These are phyloP conservation scores for Leucocoprinus sp. DNA, from an alignment of 768 basidiomycete genomes.

Conservation along the genomic window DNA sequence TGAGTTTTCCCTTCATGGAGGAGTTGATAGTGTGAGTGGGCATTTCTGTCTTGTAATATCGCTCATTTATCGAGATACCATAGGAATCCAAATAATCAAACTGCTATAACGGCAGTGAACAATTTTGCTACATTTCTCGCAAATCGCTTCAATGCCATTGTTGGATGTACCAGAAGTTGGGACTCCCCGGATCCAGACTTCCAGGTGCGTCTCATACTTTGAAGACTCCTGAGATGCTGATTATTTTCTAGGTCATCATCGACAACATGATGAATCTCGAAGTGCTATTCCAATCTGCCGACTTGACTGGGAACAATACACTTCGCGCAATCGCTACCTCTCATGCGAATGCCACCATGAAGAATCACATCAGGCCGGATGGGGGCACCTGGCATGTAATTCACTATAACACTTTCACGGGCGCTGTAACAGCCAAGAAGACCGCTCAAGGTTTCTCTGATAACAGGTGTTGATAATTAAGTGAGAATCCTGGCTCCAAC, in stretches of 20 bases:
- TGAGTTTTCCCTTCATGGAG: constrained; percentile 60
- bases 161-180: constrained; percentile 69
- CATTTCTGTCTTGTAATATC: neutral
- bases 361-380: constrained; percentile 57
- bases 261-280: constrained; percentile 81
- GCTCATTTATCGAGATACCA: neutral
- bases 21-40: constrained; percentile 48
- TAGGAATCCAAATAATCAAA: constrained; percentile 50
- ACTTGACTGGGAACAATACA: constrained; percentile 52
- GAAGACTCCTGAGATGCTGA: neutral
- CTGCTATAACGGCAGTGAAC: constrained; percentile 47
- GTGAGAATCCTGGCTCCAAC: neutral
- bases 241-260: constrained; percentile 46
- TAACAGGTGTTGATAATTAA: constrained; percentile 18
- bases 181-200: constrained; percentile 52
- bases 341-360: constrained; percentile 61
- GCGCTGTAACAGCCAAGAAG: constrained; percentile 43
- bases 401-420: constrained; percentile 60
- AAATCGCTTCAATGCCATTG: constrained; percentile 45
- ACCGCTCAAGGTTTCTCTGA: constrained; percentile 61
- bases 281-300: constrained; percentile 48
- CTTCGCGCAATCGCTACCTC: constrained; percentile 50
- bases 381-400: constrained; percentile 61
- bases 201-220: constrained; percentile 26
- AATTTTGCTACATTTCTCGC: constrained; percentile 52